phyloP scores from a whole-genome alignment of 495 filamentous ascomycete species.

The Margaritispora aquatica region DNA sequence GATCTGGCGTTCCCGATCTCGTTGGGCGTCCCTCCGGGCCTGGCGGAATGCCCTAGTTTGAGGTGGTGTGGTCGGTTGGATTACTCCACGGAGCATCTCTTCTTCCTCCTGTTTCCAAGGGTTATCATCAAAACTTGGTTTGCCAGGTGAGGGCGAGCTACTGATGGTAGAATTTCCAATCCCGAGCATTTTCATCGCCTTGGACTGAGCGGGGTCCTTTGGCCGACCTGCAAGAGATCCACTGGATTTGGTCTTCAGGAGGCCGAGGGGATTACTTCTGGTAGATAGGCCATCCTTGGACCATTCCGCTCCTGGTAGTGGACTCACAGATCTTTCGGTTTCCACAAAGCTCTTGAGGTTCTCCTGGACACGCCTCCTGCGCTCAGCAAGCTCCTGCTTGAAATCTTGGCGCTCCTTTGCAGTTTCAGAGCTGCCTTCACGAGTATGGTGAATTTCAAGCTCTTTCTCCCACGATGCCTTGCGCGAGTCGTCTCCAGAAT shows the following conservation, averaged over 20 bases:
- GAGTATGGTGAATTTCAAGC: conserved; percentile 24
- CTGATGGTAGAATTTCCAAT: conserved; percentile 42
- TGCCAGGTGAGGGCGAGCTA: conserved; percentile 44
- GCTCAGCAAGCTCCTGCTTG: conserved; percentile 69
- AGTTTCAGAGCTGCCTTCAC: conserved; percentile 52
- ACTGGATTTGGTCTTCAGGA: conserved; percentile 63
- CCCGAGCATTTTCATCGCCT: conserved; percentile 70
- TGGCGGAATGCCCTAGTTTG: conserved; percentile 39
- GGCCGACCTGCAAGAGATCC: conserved; percentile 46
- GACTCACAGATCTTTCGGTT: conserved; percentile 50
- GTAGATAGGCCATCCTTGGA: conserved; percentile 19
- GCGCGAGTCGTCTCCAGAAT: background rate
- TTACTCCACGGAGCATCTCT: conserved; percentile 29
- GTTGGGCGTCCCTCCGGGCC: conserved; percentile 45
- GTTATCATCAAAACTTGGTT: conserved; percentile 31
- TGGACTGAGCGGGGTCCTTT: conserved; percentile 42
- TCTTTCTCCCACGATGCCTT: conserved; percentile 31
- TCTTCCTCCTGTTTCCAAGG: conserved; percentile 41
- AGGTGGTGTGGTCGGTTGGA: conserved; percentile 23
- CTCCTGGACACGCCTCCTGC: conserved; percentile 73
- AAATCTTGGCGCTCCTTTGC: conserved; percentile 71
- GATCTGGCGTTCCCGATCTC: conserved; percentile 36
- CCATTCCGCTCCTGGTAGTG: conserved; percentile 32
- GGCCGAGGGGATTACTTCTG: conserved; percentile 53
- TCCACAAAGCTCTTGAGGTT: conserved; percentile 69